Percentiles rank a stretch among this genome's conserved stretches.
Evolutionary conservation across 495 filamentous ascomycete species (phyloP).

Genomic region (Lepraria neglecta): DNA sequence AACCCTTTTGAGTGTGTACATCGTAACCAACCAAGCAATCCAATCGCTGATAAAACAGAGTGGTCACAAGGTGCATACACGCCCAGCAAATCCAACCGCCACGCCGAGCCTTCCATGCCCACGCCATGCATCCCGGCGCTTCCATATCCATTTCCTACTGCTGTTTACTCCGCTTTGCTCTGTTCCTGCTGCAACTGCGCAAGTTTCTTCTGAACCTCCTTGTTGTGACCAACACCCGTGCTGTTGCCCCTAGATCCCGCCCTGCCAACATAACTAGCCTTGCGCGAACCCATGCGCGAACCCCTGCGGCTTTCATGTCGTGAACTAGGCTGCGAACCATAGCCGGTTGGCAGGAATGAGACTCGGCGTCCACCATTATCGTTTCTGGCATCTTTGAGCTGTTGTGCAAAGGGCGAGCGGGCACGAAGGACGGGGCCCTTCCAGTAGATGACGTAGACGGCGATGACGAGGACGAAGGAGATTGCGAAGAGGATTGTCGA

Average conservation of each 20-base stretch:
- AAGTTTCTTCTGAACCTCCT: not conserved
- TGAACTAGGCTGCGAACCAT: conserved; percentile 16
- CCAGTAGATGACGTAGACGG: conserved; percentile 74
- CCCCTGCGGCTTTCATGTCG: conserved; percentile 15
- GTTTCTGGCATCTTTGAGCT: conserved; percentile 49
- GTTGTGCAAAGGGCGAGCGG: conserved; percentile 68
- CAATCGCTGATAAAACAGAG: too few relatives aligned
- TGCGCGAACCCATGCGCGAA: conserved; percentile 17
- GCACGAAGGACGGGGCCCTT: conserved; percentile 62
- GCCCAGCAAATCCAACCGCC: too few relatives aligned
- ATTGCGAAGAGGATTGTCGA: conserved; percentile 68
- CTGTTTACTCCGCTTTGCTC: not conserved
- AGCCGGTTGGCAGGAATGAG: conserved; percentile 34
- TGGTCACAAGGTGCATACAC: too few relatives aligned
- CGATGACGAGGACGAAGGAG: conserved; percentile 59
- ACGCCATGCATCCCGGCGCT: too few relatives aligned
- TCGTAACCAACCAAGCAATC: too few relatives aligned
- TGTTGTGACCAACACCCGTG: not conserved
- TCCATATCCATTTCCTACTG: not conserved
- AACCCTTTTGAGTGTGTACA: too few relatives aligned
- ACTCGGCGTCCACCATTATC: conserved; percentile 41
- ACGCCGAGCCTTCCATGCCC: too few relatives aligned
- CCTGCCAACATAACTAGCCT: conserved; percentile 12
- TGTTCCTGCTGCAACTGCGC: not conserved
- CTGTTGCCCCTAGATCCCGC: not conserved